A percentile compares a stretch with the other conserved stretches of the same genome.
These are phyloP conservation scores for Chaetomium cochliodes DNA, from an alignment of 495 filamentous ascomycete genomes.

Conservation along the genomic window DNA sequence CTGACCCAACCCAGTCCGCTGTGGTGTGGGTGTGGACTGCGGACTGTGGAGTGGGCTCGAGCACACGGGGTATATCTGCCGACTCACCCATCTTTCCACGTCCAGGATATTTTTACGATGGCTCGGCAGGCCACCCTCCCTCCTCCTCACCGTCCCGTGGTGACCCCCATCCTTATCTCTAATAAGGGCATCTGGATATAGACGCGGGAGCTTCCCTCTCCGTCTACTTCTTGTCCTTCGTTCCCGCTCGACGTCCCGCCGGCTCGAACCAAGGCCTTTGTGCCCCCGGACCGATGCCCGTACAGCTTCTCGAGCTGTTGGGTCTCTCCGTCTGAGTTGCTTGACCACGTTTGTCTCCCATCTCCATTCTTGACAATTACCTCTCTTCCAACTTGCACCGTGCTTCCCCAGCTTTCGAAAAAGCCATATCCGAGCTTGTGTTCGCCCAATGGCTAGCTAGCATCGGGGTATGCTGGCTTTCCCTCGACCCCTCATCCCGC, in stretches of 20 bases:
- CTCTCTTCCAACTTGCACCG: slow-evolving; percentile 3
- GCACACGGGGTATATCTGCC: slow-evolving; percentile 32
- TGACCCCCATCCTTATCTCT: slow-evolving; percentile 20
- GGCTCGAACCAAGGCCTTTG: slow-evolving; percentile 20
- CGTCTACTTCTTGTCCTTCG: slow-evolving; percentile 22
- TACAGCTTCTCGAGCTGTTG: slow-evolving; percentile 23
- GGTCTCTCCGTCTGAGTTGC: slow-evolving; percentile 21
- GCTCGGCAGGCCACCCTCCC: slow-evolving; percentile 24
- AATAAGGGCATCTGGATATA: slow-evolving; percentile 21
- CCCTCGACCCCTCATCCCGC: slow-evolving; percentile 6
- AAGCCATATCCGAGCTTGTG: slow-evolving; percentile 7
- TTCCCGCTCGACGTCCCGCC: slow-evolving; percentile 14
- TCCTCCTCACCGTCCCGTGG: slow-evolving; percentile 21
- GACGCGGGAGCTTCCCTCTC: slow-evolving; percentile 26
- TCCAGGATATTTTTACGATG: slow-evolving; percentile 20
- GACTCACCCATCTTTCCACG: slow-evolving; percentile 21
- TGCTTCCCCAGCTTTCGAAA: slow-evolving; percentile 1
- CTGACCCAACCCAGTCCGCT: no score
- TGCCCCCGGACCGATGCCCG: slow-evolving; percentile 28
- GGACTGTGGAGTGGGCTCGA: slow-evolving; percentile 21
- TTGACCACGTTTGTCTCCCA: slow-evolving; percentile 29
- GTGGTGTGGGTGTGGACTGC: no score
- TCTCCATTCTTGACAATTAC: neutral
- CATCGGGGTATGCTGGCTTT: slow-evolving; percentile 15
- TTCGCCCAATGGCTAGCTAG: slow-evolving; percentile 26